phyloP scores from a whole-genome alignment of 257 asterid species.

The Solanum clarkiae region DNA sequence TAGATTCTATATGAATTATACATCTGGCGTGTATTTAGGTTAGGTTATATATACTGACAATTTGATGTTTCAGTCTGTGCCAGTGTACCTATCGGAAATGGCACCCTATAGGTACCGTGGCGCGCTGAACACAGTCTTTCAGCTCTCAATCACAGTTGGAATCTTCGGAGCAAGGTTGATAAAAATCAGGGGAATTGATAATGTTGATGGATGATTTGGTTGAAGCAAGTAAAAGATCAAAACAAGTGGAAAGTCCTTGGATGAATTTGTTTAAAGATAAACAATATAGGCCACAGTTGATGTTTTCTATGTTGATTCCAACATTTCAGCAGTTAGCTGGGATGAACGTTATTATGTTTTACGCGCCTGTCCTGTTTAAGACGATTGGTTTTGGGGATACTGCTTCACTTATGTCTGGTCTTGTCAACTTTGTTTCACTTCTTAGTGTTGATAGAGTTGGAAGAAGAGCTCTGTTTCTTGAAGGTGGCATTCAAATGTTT shows the following conservation, averaged over 20 bases:
- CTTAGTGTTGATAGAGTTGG: constrained; percentile 64
- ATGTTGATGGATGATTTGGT: constrained; percentile 55
- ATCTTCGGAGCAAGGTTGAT: constrained; percentile 39
- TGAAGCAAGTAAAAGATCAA: constrained; percentile 53
- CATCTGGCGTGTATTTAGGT: too few species aligned
- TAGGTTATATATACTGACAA: not conserved
- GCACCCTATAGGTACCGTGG: constrained; percentile 55
- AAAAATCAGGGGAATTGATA: constrained; percentile 35
- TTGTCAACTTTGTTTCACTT: constrained; percentile 46
- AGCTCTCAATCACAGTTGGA: constrained; percentile 46
- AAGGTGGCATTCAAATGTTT: constrained; percentile 62
- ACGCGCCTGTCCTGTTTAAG: constrained; percentile 65
- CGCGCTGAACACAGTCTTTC: constrained; percentile 49
- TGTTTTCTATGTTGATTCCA: constrained; percentile 55
- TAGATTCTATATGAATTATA: not conserved
- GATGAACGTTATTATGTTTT: constrained; percentile 64
- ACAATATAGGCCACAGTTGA: constrained; percentile 63
- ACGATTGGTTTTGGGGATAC: constrained; percentile 51
- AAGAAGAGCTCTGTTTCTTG: constrained; percentile 47
- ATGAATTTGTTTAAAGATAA: constrained; percentile 23
- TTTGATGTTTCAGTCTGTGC: constrained; percentile 7
- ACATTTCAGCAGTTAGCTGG: constrained; percentile 73
- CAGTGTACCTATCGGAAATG: constrained; percentile 58
- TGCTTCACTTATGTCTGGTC: constrained; percentile 49
- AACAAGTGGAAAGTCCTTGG: constrained; percentile 51